These are phyloP conservation scores for Sordariomycetes sp. DNA, from an alignment of 2,329 filamentous ascomycete species.

Conservation along the genomic window DNA sequence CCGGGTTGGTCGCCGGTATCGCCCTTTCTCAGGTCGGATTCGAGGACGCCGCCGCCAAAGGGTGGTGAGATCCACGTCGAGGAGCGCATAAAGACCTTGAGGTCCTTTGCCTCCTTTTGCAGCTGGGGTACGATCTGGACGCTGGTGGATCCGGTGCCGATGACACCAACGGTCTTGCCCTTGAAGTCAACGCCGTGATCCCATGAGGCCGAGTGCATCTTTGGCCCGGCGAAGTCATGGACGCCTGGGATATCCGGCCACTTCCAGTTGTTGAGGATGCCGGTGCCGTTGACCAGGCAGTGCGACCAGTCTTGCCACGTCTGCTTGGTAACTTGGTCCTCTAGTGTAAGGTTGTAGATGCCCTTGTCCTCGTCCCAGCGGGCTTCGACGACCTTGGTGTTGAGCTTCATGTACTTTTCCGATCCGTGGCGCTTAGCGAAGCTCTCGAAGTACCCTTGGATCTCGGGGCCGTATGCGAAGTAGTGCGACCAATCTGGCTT, in stretches of 20 bases:
- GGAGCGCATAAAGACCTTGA: constrained; percentile 19
- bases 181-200: constrained; percentile 31
- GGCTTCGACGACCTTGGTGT: constrained; percentile 29
- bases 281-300: constrained; percentile 35
- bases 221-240: constrained; percentile 35
- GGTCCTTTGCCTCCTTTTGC: constrained; percentile 19
- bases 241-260: constrained; percentile 43
- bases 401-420: constrained; percentile 31
- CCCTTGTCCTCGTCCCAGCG: constrained; percentile 31
- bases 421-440: constrained; percentile 28
- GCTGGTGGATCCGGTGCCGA: constrained; percentile 41
- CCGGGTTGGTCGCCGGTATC: constrained; percentile 18
- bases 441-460: constrained; percentile 30
- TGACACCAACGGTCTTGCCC: constrained; percentile 38
- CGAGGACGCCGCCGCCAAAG: constrained; percentile 15
- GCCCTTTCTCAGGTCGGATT: constrained; percentile 16
- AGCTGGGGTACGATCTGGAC: constrained; percentile 40
- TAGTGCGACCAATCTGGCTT: constrained; percentile 37
- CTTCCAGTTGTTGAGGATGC: constrained; percentile 40
- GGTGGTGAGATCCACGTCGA: constrained; percentile 17
- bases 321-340: constrained; percentile 12
- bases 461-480: constrained; percentile 32
- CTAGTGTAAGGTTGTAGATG: constrained; percentile 22
- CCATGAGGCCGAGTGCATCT: constrained; percentile 44
- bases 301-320: constrained; percentile 29